Evolutionary conservation across 139 green algal species (phyloP).

Genomic region (Coelastrella sp.): DNA sequence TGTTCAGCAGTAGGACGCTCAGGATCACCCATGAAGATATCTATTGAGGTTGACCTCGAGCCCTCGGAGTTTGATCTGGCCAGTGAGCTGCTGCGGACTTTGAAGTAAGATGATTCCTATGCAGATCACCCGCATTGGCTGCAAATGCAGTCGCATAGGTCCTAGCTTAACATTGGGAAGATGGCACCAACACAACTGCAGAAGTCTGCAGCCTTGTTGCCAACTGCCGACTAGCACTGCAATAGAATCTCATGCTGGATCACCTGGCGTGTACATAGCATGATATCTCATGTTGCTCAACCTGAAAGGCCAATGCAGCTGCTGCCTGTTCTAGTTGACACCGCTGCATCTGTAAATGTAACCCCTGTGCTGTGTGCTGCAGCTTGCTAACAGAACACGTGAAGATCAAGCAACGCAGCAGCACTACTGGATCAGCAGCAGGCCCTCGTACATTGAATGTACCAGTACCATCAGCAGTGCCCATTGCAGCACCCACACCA

Average conservation of each 20-base stretch:
- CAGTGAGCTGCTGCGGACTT: slow-evolving; percentile 37
- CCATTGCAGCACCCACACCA: background rate
- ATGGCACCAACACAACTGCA: too few species aligned
- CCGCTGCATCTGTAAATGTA: background rate
- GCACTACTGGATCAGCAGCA: background rate
- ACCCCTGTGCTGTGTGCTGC: background rate
- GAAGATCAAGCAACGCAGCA: background rate
- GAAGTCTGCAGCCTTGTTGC: too few species aligned
- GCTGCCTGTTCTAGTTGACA: background rate
- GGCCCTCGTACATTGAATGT: background rate
- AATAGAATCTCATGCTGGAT: too few species aligned
- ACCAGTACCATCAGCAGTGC: background rate
- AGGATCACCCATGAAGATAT: slow-evolving; percentile 24
- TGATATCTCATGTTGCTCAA: too few species aligned
- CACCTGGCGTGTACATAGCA: too few species aligned
- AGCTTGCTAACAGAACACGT: slow-evolving; percentile 34
- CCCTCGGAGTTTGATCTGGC: slow-evolving; percentile 29
- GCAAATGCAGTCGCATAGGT: too few species aligned
- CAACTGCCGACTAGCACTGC: too few species aligned
- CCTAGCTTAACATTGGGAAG: too few species aligned
- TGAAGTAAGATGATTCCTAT: background rate
- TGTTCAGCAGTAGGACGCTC: background rate
- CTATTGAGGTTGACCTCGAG: slow-evolving; percentile 32
- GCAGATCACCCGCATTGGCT: too few species aligned
- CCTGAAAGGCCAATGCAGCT: too few species aligned